Base-by-base conservation (phyloP, 192 early-diverging fungal genomes). In the Coemansia sp. region DNA sequence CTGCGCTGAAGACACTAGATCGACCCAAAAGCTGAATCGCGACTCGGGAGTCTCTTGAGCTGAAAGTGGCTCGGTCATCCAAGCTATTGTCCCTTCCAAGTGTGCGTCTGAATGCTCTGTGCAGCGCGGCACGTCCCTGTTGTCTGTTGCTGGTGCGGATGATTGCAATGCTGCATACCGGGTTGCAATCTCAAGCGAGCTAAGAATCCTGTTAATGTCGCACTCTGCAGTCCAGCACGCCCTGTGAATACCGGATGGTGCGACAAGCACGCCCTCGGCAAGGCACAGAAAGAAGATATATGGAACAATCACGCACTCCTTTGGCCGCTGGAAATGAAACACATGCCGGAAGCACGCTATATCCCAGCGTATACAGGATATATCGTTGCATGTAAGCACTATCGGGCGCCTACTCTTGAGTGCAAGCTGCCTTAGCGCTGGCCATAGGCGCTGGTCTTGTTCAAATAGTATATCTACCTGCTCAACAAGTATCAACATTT, bases 401-500 rank as follows among this genome's bases (percentile, higher is more conserved):
- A 95, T 91, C 0, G 93, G 93, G 2, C 91, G 81, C 38, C 86
- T 88, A 74, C 87, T 90, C 48, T 84, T 88, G 41, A 86, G 80
- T 15, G 90, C 83, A 34, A 95, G 69, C 43, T 85, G 81, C 58
- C 84, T 81, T 10, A 95, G 82, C 1, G 86, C 87, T 1, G 84
- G 66, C 90, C 92, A 93, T 38, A 93, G 88, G 3, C 89, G 88
- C 43, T 87, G 88, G 65, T 95, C 93, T 25, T 89, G 85, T 36
- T 93, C 89, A 83, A 87, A 92, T 7, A 93, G 64, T 13, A 93
- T 74, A 66, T 95, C 93, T 1, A 89, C 88, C 35, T 95, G 89
- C 66, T 95, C 93, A 25, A 95, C 76, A n/a, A 95, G 71, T 22
- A 95, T 85, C 36, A 95, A 70, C 60, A 88, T 83, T 56, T 91